phyloP scores from a whole-genome alignment of 306 rosid genomes.

The Prunus padus region DNA sequence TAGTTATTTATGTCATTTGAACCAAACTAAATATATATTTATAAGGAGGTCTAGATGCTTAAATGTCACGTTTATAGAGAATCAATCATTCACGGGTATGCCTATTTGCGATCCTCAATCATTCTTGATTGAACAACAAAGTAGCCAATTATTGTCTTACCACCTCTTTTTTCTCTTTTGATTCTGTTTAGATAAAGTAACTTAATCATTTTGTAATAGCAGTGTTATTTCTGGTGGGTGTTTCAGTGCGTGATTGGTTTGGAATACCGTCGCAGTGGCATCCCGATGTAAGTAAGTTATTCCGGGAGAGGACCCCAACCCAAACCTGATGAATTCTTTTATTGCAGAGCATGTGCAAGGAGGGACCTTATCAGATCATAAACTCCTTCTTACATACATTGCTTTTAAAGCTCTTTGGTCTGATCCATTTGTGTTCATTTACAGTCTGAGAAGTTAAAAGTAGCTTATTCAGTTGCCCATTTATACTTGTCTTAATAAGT shows the following conservation, averaged over 20 bases:
- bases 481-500: conserved; percentile 23
- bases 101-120: not conserved
- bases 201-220: not conserved
- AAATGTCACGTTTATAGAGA: conserved; percentile 8
- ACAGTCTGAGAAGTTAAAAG: not conserved
- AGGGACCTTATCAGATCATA: conserved; percentile 27
- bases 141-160: not conserved
- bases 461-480: conserved; percentile 21
- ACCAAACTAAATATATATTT: no score
- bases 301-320: conserved; percentile 26
- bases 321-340: conserved; percentile 30
- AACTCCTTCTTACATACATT: conserved; percentile 6
- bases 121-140: conserved; percentile 13
- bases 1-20: no score
- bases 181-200: not conserved
- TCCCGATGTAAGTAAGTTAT: no score
- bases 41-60: conserved; percentile 28
- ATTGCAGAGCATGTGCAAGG: conserved; percentile 56
- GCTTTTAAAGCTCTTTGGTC: not conserved
- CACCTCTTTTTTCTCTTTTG: not conserved
- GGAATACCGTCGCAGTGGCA: no score
- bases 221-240: not conserved
- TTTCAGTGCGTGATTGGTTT: not conserved
- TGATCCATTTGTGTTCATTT: conserved; percentile 6
- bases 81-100: conserved; percentile 33